Evolutionary conservation across 1,284 basidiomycete genomes (phyloP).

Genomic region (Afroboletus lepidellus): DNA sequence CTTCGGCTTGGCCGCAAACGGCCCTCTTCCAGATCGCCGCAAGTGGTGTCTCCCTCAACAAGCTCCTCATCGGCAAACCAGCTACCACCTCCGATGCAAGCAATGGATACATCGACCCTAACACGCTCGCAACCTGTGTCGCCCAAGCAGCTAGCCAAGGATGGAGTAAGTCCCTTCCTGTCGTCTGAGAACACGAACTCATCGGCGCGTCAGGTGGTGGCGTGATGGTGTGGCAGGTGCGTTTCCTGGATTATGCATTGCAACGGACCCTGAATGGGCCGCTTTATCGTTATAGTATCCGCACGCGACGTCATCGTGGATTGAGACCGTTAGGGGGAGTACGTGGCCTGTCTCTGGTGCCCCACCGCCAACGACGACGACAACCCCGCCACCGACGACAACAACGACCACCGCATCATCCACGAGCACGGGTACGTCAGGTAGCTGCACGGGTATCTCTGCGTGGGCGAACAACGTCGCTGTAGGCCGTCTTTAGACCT

Average conservation of each 20-base stretch:
- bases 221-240: constrained; percentile 44
- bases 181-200: background rate
- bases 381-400: background rate
- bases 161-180: constrained; percentile 46
- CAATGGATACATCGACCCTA: constrained; percentile 57
- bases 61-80: constrained; percentile 66
- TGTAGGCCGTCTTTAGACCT: constrained; percentile 11
- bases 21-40: constrained; percentile 62
- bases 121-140: constrained; percentile 55
- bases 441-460: constrained; percentile 25
- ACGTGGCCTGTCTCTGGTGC: constrained; percentile 21
- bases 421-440: constrained; percentile 12
- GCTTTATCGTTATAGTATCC: constrained; percentile 31
- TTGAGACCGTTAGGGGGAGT: constrained; percentile 24
- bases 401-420: background rate
- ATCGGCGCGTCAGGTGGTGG: constrained; percentile 44
- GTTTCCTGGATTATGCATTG: background rate
- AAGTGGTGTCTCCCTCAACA: constrained; percentile 51
- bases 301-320: constrained; percentile 23
- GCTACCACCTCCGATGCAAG: constrained; percentile 49
- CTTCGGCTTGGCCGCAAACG: constrained; percentile 42
- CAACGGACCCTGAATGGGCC: constrained; percentile 8
- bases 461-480: constrained; percentile 20
- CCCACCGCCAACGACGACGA: background rate
- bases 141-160: constrained; percentile 50